Evolutionary conservation across 257 asterid species (phyloP).

Genomic region (Paraleonurus japonicus): DNA sequence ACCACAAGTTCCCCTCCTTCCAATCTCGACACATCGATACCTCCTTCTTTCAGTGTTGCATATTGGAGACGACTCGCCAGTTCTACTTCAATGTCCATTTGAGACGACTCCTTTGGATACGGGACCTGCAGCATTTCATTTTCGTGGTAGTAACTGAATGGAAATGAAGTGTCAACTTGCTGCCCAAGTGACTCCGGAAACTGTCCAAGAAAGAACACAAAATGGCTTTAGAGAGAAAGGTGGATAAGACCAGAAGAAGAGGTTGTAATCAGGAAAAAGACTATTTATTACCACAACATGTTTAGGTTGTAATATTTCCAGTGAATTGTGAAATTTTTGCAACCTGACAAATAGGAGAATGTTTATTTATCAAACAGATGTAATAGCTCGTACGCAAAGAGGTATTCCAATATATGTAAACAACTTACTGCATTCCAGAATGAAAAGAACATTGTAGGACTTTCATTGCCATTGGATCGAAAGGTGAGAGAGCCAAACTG

Average conservation of each 20-base stretch:
- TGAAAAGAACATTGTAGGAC: conserved; percentile 78
- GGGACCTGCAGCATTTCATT: conserved; percentile 47
- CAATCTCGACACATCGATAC: conserved; percentile 37
- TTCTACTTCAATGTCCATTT: conserved; percentile 49
- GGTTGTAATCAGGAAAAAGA: not conserved
- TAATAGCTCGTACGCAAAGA: too few relatives aligned
- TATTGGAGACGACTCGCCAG: conserved; percentile 43
- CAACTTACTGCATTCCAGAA: conserved; percentile 69
- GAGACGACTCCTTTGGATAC: conserved; percentile 36
- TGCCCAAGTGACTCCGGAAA: conserved; percentile 57
- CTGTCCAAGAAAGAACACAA: conserved; percentile 36
- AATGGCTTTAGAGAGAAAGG: not conserved
- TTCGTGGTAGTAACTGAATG: conserved; percentile 46
- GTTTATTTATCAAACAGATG: not conserved
- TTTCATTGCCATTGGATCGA: conserved; percentile 74
- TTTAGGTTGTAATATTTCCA: conserved; percentile 66
- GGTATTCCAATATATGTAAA: conserved; percentile 10
- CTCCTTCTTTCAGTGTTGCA: conserved; percentile 39
- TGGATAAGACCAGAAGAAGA: not conserved
- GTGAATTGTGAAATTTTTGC: conserved; percentile 41
- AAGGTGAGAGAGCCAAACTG: conserved; percentile 63
- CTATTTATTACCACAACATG: conserved; percentile 61
- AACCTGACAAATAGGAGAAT: conserved; percentile 39
- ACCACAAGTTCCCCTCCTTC: conserved; percentile 68
- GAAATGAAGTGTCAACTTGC: conserved; percentile 34